Base-by-base conservation (phyloP, 2,329 filamentous ascomycete species). In the Apiospora arundinis region DNA sequence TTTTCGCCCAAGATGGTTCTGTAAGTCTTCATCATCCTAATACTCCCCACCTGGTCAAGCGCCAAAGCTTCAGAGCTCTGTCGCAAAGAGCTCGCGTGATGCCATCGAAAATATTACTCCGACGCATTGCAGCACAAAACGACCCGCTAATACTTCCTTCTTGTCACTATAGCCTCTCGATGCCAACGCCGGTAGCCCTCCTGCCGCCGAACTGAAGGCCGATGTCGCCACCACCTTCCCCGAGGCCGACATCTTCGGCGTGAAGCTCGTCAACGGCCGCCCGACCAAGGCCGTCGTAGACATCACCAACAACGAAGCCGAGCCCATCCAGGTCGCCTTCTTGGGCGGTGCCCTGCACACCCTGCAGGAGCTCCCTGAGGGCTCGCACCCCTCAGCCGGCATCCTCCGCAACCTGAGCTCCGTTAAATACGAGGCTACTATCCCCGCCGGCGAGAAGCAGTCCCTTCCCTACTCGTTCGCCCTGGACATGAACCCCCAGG, bases 201-300 rank as follows among this genome's bases (percentile, higher is more conserved):
- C 56, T 2, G 56, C 56, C 3, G 75, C 75, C 25, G 84, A 89
- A 75, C 82, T 92, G 78, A 89, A 90, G 74, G 91, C 93, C 81
- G 89, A 91, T 70, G 83, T 92, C 77, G 87, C 88, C 75, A 88
- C 92, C 72, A 86, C 86, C 81, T 89, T 91, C 85, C 84, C 89
- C 83, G 86, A 92, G 80, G 81, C 91, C 85, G 94, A 97, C 85
- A 92, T 97, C 83, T 96, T 98, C 77, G 96, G 95, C 78, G 91
- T 98, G 77, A 97, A 97, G 89, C 91, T 98, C 76, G 90, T 98
- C 86, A 99, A 99, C 81, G 94, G 95, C 79, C 92, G 92, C 75
- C 90, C 94, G 56, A 97, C 95, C 74, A 91, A 93, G 82, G 92
- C 95, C 46, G 84, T 97, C 70, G 85, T 99, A 77, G 91, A 94